Percentiles rank a stretch among this genome's conserved stretches.
Evolutionary conservation across 768 basidiomycete genomes (phyloP).

Genomic region (Xanthoconium stramineum): DNA sequence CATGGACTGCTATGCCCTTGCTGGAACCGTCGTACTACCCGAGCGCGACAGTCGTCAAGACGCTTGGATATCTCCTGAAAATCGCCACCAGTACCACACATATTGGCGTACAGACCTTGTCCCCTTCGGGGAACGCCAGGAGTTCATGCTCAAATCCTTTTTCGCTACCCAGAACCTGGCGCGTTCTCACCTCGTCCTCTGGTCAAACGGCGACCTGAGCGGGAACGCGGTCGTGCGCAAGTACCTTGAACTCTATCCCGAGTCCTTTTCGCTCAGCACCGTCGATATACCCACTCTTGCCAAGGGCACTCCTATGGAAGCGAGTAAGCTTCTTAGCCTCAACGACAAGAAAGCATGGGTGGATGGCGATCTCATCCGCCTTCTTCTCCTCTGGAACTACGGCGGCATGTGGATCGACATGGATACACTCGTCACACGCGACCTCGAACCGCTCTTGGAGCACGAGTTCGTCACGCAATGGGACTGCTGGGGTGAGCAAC

Average conservation of each 20-base stretch:
- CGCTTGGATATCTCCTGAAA: constrained; percentile 32
- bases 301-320: constrained; percentile 71
- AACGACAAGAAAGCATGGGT: constrained; percentile 85
- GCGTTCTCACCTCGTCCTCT: constrained; percentile 72
- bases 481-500: constrained; percentile 86
- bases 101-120: constrained; percentile 92
- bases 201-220: constrained; percentile 84
- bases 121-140: constrained; percentile 75
- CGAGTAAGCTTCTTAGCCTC: constrained; percentile 54
- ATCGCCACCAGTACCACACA: constrained; percentile 75
- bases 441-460: constrained; percentile 81
- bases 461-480: constrained; percentile 97
- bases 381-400: constrained; percentile 82
- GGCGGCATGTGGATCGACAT: constrained; percentile 98
- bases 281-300: constrained; percentile 71
- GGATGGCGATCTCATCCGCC: constrained; percentile 88
- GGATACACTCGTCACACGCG: constrained; percentile 89
- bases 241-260: constrained; percentile 64
- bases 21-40: constrained; percentile 62
- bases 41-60: constrained; percentile 5
- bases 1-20: constrained; percentile 90
- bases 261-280: constrained; percentile 62
- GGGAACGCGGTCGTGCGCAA: constrained; percentile 52
- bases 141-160: constrained; percentile 87
- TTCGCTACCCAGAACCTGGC: constrained; percentile 83